Conservation (phyloP, 306 rosid species). For the Styphnolobium japonicum region DNA sequence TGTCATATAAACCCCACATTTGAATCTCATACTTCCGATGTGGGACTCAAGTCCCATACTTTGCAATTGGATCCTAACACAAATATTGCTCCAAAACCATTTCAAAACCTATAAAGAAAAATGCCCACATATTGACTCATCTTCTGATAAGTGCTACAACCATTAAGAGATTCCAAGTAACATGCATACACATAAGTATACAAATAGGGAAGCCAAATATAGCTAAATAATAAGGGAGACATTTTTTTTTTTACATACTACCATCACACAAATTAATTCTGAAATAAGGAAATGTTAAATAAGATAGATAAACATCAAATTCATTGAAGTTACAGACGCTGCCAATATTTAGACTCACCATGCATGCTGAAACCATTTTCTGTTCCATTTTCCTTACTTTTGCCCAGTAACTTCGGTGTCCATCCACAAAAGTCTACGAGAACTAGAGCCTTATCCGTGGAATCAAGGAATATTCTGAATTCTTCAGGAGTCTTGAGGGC, state of each 20-base stretch:
- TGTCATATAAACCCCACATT: too few species aligned
- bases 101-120: not conserved
- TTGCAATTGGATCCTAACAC: too few species aligned
- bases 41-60: too few species aligned
- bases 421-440: constrained; percentile 90
- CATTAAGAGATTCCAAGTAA: constrained; percentile 12
- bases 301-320: not conserved
- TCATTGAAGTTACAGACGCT: not conserved
- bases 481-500: constrained; percentile 42
- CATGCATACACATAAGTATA: not conserved
- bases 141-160: not conserved
- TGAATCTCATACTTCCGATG: too few species aligned
- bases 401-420: constrained; percentile 54
- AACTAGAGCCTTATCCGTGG: constrained; percentile 68
- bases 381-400: constrained; percentile 45
- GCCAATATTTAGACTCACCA: constrained; percentile 36
- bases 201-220: not conserved
- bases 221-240: not conserved
- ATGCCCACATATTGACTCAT: not conserved
- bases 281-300: not conserved
- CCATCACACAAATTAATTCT: not conserved
- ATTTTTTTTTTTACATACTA: not conserved
- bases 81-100: not conserved
- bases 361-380: constrained; percentile 31
- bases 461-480: constrained; percentile 50